Evolutionary conservation across 495 filamentous ascomycete genomes (phyloP).

Genomic region (Penicillium taxi): DNA sequence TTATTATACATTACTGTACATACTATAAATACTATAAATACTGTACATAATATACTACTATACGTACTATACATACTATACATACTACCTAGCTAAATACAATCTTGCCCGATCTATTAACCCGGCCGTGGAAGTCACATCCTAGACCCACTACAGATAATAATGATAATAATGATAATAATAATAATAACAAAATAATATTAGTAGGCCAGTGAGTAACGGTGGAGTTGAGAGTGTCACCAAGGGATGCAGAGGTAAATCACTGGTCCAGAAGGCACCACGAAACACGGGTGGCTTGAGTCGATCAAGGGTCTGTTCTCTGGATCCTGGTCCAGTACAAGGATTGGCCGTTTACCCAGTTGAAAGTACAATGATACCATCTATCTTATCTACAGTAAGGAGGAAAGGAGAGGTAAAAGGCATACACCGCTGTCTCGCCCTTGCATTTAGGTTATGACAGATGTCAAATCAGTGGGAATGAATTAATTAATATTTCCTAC

Average conservation of each 20-base stretch:
- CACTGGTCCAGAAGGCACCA: slow-evolving; percentile 35
- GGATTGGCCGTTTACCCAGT: too few relatives aligned
- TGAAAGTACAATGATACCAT: slow-evolving; percentile 1
- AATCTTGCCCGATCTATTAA: background rate
- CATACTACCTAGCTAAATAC: too few relatives aligned
- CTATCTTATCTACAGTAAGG: background rate
- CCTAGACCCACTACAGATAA: background rate
- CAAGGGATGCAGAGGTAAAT: slow-evolving; percentile 20
- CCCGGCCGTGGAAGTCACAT: background rate
- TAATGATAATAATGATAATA: slow-evolving; percentile 10
- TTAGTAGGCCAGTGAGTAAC: slow-evolving; percentile 22
- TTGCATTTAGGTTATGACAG: too few relatives aligned
- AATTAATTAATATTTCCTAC: too few relatives aligned
- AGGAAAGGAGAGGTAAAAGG: too few relatives aligned
- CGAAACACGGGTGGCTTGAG: slow-evolving; percentile 31
- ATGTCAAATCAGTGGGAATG: too few relatives aligned
- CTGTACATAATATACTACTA: too few relatives aligned
- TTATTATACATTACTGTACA: too few relatives aligned
- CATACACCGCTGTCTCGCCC: too few relatives aligned
- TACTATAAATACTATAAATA: too few relatives aligned
- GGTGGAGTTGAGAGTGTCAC: slow-evolving; percentile 17
- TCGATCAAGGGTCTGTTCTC: slow-evolving; percentile 29
- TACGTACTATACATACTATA: too few relatives aligned
- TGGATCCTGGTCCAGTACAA: slow-evolving; percentile 18
- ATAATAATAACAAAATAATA: too few relatives aligned